Conservation (phyloP, 495 filamentous ascomycete genomes). For the Tirmania nivea region DNA sequence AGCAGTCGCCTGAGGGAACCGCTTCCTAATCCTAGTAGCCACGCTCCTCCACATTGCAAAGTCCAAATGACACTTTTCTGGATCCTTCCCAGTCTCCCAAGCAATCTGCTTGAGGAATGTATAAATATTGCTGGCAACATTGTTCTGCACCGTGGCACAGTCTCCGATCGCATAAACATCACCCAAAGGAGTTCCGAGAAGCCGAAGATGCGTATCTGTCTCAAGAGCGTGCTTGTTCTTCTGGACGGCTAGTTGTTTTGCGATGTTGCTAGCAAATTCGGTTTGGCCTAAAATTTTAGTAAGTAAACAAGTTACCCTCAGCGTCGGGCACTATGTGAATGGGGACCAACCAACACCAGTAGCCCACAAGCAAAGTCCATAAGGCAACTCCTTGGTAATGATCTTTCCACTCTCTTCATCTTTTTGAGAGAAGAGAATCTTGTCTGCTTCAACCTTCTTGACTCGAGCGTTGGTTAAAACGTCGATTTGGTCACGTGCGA, state of each 20-base stretch:
- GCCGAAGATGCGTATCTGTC: slow-evolving; percentile 80
- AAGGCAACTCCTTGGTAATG: slow-evolving; percentile 77
- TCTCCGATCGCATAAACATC: slow-evolving; percentile 98
- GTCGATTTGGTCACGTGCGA: slow-evolving; percentile 73
- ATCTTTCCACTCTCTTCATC: slow-evolving; percentile 41
- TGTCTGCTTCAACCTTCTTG: slow-evolving; percentile 61
- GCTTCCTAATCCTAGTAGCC: slow-evolving; percentile 43
- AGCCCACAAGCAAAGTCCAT: slow-evolving; percentile 94
- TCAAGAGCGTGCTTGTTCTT: slow-evolving; percentile 82
- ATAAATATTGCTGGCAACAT: slow-evolving; percentile 67
- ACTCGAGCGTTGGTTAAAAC: slow-evolving; percentile 83
- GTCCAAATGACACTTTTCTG: slow-evolving; percentile 56
- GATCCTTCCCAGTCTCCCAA: slow-evolving; percentile 78
- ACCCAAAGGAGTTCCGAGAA: slow-evolving; percentile 76
- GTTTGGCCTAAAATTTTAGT: slow-evolving; percentile 36
- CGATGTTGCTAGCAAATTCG: slow-evolving; percentile 51
- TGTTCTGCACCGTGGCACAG: slow-evolving; percentile 91
- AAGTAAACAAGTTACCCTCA: neutral
- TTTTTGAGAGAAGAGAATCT: slow-evolving; percentile 72
- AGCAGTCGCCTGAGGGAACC: slow-evolving; percentile 80
- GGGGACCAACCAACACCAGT: slow-evolving; percentile 43
- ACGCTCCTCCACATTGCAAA: slow-evolving; percentile 25
- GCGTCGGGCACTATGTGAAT: slow-evolving; percentile 19
- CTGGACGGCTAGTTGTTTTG: slow-evolving; percentile 46
- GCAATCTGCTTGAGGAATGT: slow-evolving; percentile 73